A percentile compares a stretch with the other conserved stretches of the same genome.
Evolutionary conservation across 83 land plant species (phyloP).

Genomic region (Picea mariana): DNA sequence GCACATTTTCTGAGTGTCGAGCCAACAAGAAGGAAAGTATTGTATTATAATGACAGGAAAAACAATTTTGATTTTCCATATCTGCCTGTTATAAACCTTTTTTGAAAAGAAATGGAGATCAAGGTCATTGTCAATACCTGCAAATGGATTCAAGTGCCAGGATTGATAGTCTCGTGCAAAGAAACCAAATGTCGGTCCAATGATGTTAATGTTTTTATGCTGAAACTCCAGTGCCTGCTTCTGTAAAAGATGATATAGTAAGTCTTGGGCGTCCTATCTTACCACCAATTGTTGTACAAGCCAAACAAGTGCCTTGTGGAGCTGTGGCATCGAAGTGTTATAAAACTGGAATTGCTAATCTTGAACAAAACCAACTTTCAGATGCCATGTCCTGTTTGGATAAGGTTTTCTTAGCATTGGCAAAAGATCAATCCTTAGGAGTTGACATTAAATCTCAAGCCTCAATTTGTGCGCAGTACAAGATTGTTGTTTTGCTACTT

Average conservation of each 20-base stretch:
- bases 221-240: constrained; percentile 21
- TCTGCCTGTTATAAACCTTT: no score
- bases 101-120: constrained; percentile 8
- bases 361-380: no score
- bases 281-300: constrained; percentile 58
- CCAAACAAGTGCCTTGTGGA: constrained; percentile 58
- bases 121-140: no score
- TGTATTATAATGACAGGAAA: no score
- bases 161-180: no score
- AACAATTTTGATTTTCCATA: no score
- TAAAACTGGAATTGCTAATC: constrained; percentile 78
- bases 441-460: constrained; percentile 93
- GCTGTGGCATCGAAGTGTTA: constrained; percentile 64
- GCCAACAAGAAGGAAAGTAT: no score
- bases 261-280: constrained; percentile 31
- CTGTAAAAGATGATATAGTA: constrained; percentile 20
- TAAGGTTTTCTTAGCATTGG: constrained; percentile 72
- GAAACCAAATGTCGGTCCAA: no score
- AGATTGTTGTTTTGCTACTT: no score
- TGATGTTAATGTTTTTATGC: neutral
- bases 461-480: constrained; percentile 61
- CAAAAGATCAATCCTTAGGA: constrained; percentile 94
- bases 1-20: no score
- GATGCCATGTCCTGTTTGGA: no score
- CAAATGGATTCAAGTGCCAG: no score